phyloP scores from a whole-genome alignment of 257 asterid species.

The Nicotiana paniculata region DNA sequence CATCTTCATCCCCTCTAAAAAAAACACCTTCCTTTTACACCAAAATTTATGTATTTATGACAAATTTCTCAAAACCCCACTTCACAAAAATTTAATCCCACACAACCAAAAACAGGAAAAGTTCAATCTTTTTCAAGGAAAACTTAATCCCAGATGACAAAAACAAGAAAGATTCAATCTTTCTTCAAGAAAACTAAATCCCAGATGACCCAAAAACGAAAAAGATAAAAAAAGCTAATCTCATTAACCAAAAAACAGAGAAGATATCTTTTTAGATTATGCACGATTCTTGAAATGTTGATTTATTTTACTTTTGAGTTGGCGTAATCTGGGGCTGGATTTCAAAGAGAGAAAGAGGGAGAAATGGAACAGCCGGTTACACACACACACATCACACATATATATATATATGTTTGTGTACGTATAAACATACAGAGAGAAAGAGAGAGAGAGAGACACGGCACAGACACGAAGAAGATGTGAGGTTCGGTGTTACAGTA shows the following conservation, averaged over 20 bases:
- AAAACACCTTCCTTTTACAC: neutral
- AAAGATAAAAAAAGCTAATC: neutral
- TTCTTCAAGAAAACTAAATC: neutral
- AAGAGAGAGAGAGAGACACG: neutral
- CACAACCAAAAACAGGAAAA: neutral
- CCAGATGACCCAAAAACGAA: neutral
- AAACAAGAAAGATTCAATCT: neutral
- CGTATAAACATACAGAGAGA: neutral
- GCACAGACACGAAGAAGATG: neutral
- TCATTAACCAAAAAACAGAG: neutral
- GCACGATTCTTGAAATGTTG: neutral
- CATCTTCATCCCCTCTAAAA: neutral
- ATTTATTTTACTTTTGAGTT: neutral
- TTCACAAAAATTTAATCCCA: neutral
- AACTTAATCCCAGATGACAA: neutral
- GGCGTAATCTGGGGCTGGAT: neutral
- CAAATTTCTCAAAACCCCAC: neutral
- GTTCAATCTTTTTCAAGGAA: neutral
- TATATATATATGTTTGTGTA: neutral
- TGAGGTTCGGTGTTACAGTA: neutral
- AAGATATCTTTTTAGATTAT: neutral
- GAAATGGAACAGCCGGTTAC: neutral
- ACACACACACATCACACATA: neutral
- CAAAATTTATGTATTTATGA: neutral
- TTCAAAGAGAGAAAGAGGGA: neutral